phyloP scores from a whole-genome alignment of 441 rosid genomes.

The Capsella rubella region DNA sequence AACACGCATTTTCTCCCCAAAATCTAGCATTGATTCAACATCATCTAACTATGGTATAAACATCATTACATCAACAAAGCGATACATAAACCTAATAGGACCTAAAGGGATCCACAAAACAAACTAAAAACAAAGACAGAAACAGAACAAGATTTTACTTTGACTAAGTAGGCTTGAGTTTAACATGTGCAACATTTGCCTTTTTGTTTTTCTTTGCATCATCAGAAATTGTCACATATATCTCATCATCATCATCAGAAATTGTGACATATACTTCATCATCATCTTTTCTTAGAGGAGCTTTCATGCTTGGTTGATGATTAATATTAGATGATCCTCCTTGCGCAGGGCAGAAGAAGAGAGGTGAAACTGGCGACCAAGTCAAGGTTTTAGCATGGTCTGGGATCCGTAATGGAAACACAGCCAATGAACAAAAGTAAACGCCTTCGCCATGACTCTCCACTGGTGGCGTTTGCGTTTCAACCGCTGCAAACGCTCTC shows the following conservation, averaged over 20 bases:
- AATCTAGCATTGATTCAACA: slow-evolving; percentile 29
- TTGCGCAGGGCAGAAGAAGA: slow-evolving; percentile 56
- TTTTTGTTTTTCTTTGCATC: slow-evolving; percentile 49
- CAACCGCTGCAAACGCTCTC: slow-evolving; percentile 73
- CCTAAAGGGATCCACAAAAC: slow-evolving; percentile 32
- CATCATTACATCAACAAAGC: slow-evolving; percentile 47
- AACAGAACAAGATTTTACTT: slow-evolving; percentile 38
- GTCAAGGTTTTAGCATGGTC: slow-evolving; percentile 40
- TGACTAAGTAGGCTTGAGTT: slow-evolving; percentile 70
- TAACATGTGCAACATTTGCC: slow-evolving; percentile 57
- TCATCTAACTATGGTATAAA: slow-evolving; percentile 39
- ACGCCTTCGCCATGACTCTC: slow-evolving; percentile 47
- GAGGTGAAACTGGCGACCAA: slow-evolving; percentile 75
- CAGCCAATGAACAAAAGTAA: slow-evolving; percentile 70
- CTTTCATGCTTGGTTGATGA: slow-evolving; percentile 21
- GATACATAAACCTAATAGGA: slow-evolving; percentile 37
- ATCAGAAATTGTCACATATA: slow-evolving; percentile 57
- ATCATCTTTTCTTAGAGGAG: slow-evolving; percentile 37
- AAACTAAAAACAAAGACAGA: slow-evolving; percentile 19
- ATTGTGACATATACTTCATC: slow-evolving; percentile 56
- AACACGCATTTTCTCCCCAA: slow-evolving; percentile 23
- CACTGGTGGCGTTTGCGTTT: slow-evolving; percentile 64
- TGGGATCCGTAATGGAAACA: slow-evolving; percentile 64
- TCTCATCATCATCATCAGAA: slow-evolving; percentile 54
- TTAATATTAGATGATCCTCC: not conserved